Conservation (phyloP, 495 filamentous ascomycete species). For the Chaetomium tenue region DNA sequence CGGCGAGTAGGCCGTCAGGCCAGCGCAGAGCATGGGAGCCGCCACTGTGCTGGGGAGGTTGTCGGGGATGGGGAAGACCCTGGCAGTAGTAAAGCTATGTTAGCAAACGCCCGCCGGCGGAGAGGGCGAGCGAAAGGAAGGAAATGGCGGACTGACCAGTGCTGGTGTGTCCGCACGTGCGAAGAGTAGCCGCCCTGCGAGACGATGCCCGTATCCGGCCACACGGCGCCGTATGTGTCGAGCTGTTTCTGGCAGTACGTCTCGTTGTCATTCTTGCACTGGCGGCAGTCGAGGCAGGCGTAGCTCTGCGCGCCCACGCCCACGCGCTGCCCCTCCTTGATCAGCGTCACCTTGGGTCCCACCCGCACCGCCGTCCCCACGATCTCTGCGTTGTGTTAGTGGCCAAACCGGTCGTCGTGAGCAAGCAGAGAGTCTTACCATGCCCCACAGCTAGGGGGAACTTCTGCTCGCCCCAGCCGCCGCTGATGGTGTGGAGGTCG, state of each 20-base stretch:
- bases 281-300: conserved; percentile 54
- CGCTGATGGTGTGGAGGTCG: conserved; percentile 56
- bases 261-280: conserved; percentile 60
- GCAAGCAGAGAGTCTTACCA: conserved; percentile 32
- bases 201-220: conserved; percentile 54
- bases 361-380: conserved; percentile 53
- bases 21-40: conserved; percentile 88
- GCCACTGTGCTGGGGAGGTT: conserved; percentile 62
- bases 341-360: conserved; percentile 55
- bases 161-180: conserved; percentile 55
- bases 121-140: neutral
- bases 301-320: conserved; percentile 58
- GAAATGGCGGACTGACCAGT: conserved; percentile 41
- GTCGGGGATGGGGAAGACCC: conserved; percentile 76
- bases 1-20: conserved; percentile 76
- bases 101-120: neutral
- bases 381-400: conserved; percentile 38
- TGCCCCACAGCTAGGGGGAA: conserved; percentile 57
- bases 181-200: conserved; percentile 56
- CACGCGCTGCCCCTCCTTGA: conserved; percentile 56
- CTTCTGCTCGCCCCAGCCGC: conserved; percentile 55
- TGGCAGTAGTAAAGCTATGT: conserved; percentile 22
- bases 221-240: conserved; percentile 57
- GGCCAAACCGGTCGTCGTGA: neutral
- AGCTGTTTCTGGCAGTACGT: conserved; percentile 56